Conservation (phyloP, 306 rosid species). For the Prunus dulcis region DNA sequence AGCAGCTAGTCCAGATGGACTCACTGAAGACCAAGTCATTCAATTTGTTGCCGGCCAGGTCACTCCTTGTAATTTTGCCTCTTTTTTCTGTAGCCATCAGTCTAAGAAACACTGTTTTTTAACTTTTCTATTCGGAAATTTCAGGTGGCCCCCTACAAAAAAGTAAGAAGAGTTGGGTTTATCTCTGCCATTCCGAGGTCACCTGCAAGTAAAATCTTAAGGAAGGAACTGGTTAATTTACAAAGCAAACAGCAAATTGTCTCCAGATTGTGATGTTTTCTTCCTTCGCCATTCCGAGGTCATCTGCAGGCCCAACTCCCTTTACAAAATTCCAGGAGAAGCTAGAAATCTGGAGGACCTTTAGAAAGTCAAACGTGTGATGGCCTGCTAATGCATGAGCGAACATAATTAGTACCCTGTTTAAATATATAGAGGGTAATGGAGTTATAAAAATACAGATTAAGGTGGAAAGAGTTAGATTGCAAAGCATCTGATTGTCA, state of each 20-base stretch:
- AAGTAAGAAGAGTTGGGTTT: constrained; percentile 68
- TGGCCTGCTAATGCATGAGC: background rate
- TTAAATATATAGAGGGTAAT: background rate
- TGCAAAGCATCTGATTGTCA: background rate
- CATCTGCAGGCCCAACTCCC: background rate
- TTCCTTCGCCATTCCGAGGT: background rate
- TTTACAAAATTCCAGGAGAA: background rate
- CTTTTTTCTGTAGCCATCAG: background rate
- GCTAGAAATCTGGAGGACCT: background rate
- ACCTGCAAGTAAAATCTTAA: constrained; percentile 83
- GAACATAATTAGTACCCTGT: background rate
- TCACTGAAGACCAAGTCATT: constrained; percentile 67
- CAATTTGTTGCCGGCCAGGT: constrained; percentile 84
- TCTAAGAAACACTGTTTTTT: background rate
- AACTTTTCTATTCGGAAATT: constrained; percentile 10
- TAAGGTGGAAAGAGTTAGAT: background rate
- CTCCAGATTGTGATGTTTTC: constrained; percentile 51
- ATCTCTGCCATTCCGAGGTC: constrained; percentile 70
- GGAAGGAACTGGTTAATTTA: constrained; percentile 67
- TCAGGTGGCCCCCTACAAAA: constrained; percentile 94
- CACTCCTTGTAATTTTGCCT: background rate
- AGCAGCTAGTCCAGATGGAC: constrained; percentile 39
- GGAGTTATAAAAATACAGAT: background rate
- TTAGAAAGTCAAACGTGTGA: background rate
- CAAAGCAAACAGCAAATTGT: constrained; percentile 38